Conservation (phyloP, 2,329 filamentous ascomycete species). For the Thelonectria blattea region DNA sequence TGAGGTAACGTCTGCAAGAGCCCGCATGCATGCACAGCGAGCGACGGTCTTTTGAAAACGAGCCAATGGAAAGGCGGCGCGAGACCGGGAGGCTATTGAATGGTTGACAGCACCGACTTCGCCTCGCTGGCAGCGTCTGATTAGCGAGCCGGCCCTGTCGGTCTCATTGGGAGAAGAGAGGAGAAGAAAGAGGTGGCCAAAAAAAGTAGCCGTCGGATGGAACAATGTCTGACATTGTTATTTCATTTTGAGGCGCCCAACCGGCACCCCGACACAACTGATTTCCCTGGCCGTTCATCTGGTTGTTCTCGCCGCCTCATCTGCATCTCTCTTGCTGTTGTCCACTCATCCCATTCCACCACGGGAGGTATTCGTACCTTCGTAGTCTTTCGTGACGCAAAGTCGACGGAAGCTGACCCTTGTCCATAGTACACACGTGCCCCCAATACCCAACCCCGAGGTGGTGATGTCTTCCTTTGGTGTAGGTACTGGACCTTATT, state of each 20-base stretch:
- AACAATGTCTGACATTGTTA: background rate
- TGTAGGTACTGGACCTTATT: no score
- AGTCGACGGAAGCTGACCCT: background rate
- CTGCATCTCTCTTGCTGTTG: background rate
- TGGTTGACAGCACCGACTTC: conserved; percentile 14
- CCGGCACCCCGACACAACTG: background rate
- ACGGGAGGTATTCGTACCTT: conserved; percentile 10
- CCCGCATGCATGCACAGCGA: conserved; percentile 15
- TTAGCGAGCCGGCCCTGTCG: conserved; percentile 1
- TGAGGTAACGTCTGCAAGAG: conserved; percentile 2
- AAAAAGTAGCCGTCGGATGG: background rate
- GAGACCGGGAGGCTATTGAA: conserved; percentile 14
- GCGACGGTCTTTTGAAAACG: background rate
- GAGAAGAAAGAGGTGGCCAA: no score
- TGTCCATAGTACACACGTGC: conserved; percentile 9
- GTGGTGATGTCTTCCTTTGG: background rate
- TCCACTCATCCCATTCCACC: conserved; percentile 5
- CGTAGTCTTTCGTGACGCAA: background rate
- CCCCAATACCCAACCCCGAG: conserved; percentile 1
- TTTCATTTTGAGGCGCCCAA: background rate
- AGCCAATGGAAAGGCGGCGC: conserved; percentile 14
- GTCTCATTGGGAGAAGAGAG: background rate
- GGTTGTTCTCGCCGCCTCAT: no score
- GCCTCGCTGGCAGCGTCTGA: conserved; percentile 10
- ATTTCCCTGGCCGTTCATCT: background rate